Percentiles rank a stretch among this genome's conserved stretches.
phyloP scores from a whole-genome alignment of 1,284 basidiomycete species.

The Rhodotorula glutinis region DNA sequence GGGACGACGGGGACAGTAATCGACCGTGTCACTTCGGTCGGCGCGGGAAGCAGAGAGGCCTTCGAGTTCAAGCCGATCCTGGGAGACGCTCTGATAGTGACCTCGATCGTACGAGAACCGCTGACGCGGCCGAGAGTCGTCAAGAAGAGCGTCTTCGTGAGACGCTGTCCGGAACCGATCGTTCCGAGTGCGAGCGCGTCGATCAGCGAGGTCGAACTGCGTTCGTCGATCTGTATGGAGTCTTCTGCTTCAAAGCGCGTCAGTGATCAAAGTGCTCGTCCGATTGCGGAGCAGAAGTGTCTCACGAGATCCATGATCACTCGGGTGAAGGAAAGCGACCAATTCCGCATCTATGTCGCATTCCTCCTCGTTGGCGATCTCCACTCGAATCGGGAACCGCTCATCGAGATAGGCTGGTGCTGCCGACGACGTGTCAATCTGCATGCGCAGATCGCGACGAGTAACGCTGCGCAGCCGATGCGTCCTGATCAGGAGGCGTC shows the following conservation, averaged over 20 bases:
- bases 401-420: slow-evolving; percentile 73
- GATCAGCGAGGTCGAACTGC: slow-evolving; percentile 65
- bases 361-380: slow-evolving; percentile 66
- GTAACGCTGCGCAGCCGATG: slow-evolving; percentile 56
- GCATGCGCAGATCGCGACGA: slow-evolving; percentile 58
- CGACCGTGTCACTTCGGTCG: slow-evolving; percentile 60
- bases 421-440: slow-evolving; percentile 35
- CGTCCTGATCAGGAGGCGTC: not conserved
- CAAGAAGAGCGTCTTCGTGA: slow-evolving; percentile 61
- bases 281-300: slow-evolving; percentile 12
- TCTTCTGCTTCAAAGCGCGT: slow-evolving; percentile 10
- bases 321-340: slow-evolving; percentile 72
- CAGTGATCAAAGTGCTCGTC: not conserved
- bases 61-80: slow-evolving; percentile 10
- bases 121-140: slow-evolving; percentile 57
- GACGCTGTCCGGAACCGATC: slow-evolving; percentile 58
- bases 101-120: slow-evolving; percentile 66
- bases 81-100: slow-evolving; percentile 63
- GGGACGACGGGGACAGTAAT: slow-evolving; percentile 60
- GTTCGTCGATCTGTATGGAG: slow-evolving; percentile 22
- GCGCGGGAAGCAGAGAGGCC: slow-evolving; percentile 15
- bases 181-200: slow-evolving; percentile 66
- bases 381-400: slow-evolving; percentile 64
- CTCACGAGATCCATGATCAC: slow-evolving; percentile 70
- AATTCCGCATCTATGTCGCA: slow-evolving; percentile 64